These are phyloP conservation scores for Alloascoidea hylecoeti DNA, from an alignment of 805 yeast genomes.

Conservation along the genomic window DNA sequence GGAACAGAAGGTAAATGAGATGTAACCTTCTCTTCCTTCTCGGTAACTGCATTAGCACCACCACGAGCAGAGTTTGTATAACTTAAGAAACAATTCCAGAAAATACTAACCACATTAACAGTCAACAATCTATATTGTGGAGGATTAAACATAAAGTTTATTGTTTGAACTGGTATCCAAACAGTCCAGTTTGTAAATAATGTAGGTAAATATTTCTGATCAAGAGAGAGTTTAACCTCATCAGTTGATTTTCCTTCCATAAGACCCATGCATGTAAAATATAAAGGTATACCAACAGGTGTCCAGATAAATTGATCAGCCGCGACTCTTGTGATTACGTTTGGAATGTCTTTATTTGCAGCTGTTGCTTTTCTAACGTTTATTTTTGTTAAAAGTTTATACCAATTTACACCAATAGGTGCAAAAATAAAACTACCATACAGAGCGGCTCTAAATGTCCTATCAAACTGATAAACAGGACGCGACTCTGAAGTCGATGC, in stretches of 20 bases:
- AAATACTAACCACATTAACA: constrained; percentile 59
- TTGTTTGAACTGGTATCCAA: constrained; percentile 81
- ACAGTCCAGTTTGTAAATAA: constrained; percentile 65
- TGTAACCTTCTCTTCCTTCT: not conserved
- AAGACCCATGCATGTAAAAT: constrained; percentile 50
- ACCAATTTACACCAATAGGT: constrained; percentile 66
- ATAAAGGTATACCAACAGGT: constrained; percentile 64
- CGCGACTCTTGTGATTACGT: constrained; percentile 35
- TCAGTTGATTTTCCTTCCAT: constrained; percentile 38
- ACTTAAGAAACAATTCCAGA: constrained; percentile 78
- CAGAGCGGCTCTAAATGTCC: constrained; percentile 49
- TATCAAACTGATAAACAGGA: constrained; percentile 26
- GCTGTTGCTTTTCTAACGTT: not conserved
- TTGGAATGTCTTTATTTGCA: constrained; percentile 6
- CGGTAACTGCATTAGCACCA: not conserved
- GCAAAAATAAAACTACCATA: constrained; percentile 71
- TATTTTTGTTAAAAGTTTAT: constrained; percentile 26
- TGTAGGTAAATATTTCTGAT: constrained; percentile 46
- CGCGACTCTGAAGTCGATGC: constrained; percentile 1
- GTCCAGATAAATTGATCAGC: constrained; percentile 70
- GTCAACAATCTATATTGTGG: constrained; percentile 50
- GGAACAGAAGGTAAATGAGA: too few relatives aligned
- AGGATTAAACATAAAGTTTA: constrained; percentile 70
- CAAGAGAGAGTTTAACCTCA: constrained; percentile 20
- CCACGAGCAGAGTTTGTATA: constrained; percentile 25